Base-by-base conservation (phyloP, 2,329 filamentous ascomycete species). In the Mycogone perniciosa region DNA sequence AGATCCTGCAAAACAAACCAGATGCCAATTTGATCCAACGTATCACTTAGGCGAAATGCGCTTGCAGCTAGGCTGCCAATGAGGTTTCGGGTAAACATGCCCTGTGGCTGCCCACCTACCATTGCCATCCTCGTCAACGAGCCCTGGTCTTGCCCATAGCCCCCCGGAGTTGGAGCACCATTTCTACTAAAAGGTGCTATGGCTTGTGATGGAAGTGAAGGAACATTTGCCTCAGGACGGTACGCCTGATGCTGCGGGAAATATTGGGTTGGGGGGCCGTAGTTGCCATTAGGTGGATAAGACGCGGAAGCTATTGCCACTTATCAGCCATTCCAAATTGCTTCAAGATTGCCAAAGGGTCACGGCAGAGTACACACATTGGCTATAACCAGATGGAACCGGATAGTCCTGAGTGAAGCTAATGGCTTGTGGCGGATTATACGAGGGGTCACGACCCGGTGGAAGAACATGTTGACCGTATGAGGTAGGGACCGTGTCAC, bases 1-100 rank as follows among this genome's bases (percentile, higher is more conserved):
- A 99, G 75, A 70, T 99, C 93, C 67, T 96, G 92, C 48, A 97
- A 75, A 42, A 99, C 88, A 62, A 99, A 99, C 92, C 92, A 99
- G 57, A 96, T 90, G 2, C 92, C 92, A 46, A 88, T 82, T 65
- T 89, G 88, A 57, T 89, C 85, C 11, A 87, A 75, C 0, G 84
- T 81, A 59, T 97, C 91, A 2, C 81, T 84, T 48, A 97, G 77
- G 31, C 86, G 82, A 64, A 91, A 92, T 2, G 92, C 92, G 62
- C 91, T 96, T 31, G 91, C 90, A 5, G 89, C 85, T 46, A 96
- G 75, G 66, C 88, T 95, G 2, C 93, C 93, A 56, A 99, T 97
- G 7, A 99, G 79, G 63, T 97, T 99, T 47, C 92, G 77, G 0
- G 91, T 96, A 64, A 92, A 96, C 89, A 95, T 95, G 50, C 88